Base-by-base conservation (phyloP, 306 rosid genomes). In the Medicago ruthenica region DNA sequence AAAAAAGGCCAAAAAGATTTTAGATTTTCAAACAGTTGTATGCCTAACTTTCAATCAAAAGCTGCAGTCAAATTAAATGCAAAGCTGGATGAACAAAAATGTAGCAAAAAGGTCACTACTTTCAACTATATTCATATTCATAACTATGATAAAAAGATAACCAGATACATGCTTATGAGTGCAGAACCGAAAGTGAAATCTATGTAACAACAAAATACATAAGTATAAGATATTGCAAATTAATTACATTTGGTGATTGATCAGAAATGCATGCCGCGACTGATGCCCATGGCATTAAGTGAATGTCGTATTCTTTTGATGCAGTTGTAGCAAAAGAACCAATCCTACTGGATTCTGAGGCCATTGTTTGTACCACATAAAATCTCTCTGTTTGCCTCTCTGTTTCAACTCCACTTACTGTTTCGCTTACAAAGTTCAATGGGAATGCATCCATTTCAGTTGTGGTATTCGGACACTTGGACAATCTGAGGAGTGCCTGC, bases 211-310 rank as follows among this genome's bases (percentile, higher is more conserved):
- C 31, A 55, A 63, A 84, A 74, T 79, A 73, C 50, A 70, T 76
- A 82, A 53, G 17, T 15, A 36, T 44, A 73, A 85, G 77, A 81
- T 24, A 74, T 51, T 34, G 84, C 63, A 81, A 83, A 82, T 90
- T 89, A 94, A 82, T 92, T 89, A 94, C 98, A 82, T 83, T 83
- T 24, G 59, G 79, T 64, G 92, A 83, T 83, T 77, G 77, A 40
- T 86, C 90, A 10, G 98, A 86, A 76, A 83, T 94, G 93, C 95
- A 94, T 70, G 93, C 97, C 6, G 96, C 97, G 47, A 94, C 74
- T 24, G 98, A 94, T 80, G 96, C 98, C 98, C 98, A 94, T 12
- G 98, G 98, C 64, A 92, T 86, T 87, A 94, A 86, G 87, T 94
- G 95, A 83, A 94, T 94, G 84, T 94, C 98, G 84, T 92, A 92